A percentile compares a stretch with the other conserved stretches of the same genome.
Conservation (phyloP, 2,329 filamentous ascomycete genomes). For the Scytalidium lignicola region DNA sequence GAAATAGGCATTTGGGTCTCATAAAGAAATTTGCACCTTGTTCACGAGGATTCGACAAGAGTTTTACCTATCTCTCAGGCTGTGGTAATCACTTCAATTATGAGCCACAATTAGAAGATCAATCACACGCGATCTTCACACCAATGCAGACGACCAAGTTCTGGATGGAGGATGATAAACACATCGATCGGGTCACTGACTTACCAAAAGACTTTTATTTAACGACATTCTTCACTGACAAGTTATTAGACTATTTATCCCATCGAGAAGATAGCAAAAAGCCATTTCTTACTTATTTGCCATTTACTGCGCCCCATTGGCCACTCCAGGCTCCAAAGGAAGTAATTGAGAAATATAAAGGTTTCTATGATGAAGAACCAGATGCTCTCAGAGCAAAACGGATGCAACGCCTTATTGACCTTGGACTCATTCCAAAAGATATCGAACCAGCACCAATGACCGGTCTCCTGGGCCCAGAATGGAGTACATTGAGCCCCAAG, state of each 20-base stretch:
- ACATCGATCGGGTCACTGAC: slow-evolving; percentile 30
- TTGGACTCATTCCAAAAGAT: slow-evolving; percentile 48
- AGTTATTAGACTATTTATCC: slow-evolving; percentile 10
- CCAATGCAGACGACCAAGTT: slow-evolving; percentile 11
- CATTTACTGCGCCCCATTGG: slow-evolving; percentile 50
- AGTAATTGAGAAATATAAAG: slow-evolving; percentile 34
- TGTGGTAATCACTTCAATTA: slow-evolving; percentile 40
- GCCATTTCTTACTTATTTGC: slow-evolving; percentile 45
- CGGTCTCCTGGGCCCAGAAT: slow-evolving; percentile 42
- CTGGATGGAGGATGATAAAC: slow-evolving; percentile 35
- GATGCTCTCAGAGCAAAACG: slow-evolving; percentile 48
- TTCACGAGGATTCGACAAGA: slow-evolving; percentile 48
- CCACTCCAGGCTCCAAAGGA: slow-evolving; percentile 41
- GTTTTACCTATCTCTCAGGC: slow-evolving; percentile 48
- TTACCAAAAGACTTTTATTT: slow-evolving; percentile 11
- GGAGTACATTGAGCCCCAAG: slow-evolving; percentile 41
- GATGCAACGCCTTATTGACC: slow-evolving; percentile 49
- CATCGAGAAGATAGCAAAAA: slow-evolving; percentile 14
- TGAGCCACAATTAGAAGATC: slow-evolving; percentile 25
- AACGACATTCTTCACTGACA: slow-evolving; percentile 7
- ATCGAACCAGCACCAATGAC: slow-evolving; percentile 47
- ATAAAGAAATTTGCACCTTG: slow-evolving; percentile 35
- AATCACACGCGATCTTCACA: slow-evolving; percentile 25
- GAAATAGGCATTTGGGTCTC: slow-evolving; percentile 54
- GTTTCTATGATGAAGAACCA: slow-evolving; percentile 54